These are phyloP conservation scores for Marasmius fiardii DNA, from an alignment of 1,284 basidiomycete species.

Conservation along the genomic window DNA sequence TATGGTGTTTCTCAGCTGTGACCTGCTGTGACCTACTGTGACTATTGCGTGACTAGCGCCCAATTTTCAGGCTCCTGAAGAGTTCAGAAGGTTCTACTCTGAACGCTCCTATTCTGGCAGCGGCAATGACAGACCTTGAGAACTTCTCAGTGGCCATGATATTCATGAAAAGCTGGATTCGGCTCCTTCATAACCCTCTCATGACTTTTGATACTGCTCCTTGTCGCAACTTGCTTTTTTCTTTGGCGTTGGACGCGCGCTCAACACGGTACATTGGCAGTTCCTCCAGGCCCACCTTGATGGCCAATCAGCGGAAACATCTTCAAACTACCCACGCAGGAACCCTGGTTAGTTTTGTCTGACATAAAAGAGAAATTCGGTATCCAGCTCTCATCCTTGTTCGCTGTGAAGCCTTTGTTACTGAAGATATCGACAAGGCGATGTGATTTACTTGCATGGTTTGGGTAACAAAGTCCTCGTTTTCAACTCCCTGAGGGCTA, in stretches of 20 bases:
- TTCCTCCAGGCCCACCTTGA: conserved; percentile 2
- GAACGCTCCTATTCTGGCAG: too few relatives aligned
- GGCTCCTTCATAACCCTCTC: neutral
- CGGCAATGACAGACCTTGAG: too few relatives aligned
- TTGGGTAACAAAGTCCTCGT: conserved; percentile 27
- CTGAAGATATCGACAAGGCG: conserved; percentile 15
- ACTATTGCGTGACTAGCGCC: too few relatives aligned
- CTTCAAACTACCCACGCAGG: neutral
- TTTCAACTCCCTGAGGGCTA: conserved; percentile 28
- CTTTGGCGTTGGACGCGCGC: neutral
- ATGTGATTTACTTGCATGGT: conserved; percentile 23
- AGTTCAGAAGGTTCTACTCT: too few relatives aligned
- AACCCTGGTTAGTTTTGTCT: conserved; percentile 3
- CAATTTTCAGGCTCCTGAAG: too few relatives aligned
- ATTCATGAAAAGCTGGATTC: too few relatives aligned
- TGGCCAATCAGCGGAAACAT: conserved; percentile 7
- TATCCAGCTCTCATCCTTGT: neutral
- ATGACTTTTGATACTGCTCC: neutral
- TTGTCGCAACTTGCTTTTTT: neutral
- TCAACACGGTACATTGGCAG: neutral
- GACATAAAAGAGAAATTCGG: neutral
- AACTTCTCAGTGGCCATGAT: too few relatives aligned
- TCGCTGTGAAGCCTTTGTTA: neutral
- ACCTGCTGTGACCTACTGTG: too few relatives aligned
- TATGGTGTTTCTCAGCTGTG: too few relatives aligned